Evolutionary conservation across 176 grass and related monocot genomes (phyloP), one percentile per base, ranked within the genome.

Genomic region (Pontederia paniculata): DNA sequence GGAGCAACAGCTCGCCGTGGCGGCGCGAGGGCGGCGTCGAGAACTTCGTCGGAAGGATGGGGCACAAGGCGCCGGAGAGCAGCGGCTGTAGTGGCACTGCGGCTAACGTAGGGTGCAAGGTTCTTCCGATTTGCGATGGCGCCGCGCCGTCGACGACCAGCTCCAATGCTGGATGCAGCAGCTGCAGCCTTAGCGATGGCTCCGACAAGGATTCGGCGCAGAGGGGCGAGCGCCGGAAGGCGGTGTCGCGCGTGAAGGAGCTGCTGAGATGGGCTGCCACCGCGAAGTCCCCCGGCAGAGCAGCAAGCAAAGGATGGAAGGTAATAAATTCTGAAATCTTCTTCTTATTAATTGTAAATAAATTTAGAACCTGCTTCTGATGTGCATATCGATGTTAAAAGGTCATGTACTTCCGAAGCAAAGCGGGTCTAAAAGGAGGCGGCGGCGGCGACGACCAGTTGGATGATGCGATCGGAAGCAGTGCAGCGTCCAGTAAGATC

Each of bases 51-150:
- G 4, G 11, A 37, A 59, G 23, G 67, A 69, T 67, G 55, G 77
- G 70, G 21, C 56, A 74, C 13, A 73, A 62, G 62, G 70, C 74
- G 55, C 49, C 49, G 0, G 28, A 37, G 28, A 37, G 28, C 28
- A 37, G 28, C 28, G 7, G 28, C 28, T 37, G 28, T 6, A 37
- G 28, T 37, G 7, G 28, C 7, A 37, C 28, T 37, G 28, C 7
- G 25, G 21, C 45, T 21, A 55, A 15, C 42, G 77, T 80, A 5
- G 70, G 77, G 17, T 80, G 77, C 42, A 80, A 74, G 63, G 70
- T 80, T 17, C 50, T 74, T 42, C 77, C 77, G 2, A 50, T 80
- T 43, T 80, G 77, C 44, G 70, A 74, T n/a, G n/a, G n/a, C n/a
- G n/a, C n/a, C 57, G 49, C 42, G 4, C 41, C 63, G 20, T 66